Evolutionary conservation across 495 filamentous ascomycete species (phyloP).

Genomic region (Penicillium samsonianum): DNA sequence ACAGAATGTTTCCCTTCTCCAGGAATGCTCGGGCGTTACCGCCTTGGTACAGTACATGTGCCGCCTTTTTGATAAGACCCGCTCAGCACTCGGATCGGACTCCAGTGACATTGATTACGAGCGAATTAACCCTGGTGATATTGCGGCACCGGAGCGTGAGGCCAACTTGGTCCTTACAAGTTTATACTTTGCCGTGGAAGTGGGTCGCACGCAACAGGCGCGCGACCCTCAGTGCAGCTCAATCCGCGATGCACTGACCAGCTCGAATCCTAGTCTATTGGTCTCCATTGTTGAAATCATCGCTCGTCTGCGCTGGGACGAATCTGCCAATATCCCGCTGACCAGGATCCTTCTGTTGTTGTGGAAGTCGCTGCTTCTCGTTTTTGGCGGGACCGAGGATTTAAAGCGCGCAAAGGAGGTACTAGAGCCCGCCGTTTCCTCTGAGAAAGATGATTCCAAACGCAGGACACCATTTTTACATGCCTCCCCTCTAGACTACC

Average conservation of each 20-base stretch:
- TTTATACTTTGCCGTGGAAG: slow-evolving; percentile 73
- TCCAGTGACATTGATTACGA: slow-evolving; percentile 37
- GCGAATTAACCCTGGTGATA: slow-evolving; percentile 32
- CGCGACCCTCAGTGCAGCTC: slow-evolving; percentile 25
- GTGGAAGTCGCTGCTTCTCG: slow-evolving; percentile 87
- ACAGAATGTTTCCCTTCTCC: slow-evolving; percentile 59
- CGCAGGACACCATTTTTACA: slow-evolving; percentile 65
- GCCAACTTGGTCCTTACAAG: slow-evolving; percentile 58
- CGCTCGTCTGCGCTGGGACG: slow-evolving; percentile 84
- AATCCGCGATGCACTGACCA: slow-evolving; percentile 41
- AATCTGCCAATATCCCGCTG: slow-evolving; percentile 63
- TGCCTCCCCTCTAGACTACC: slow-evolving; percentile 93
- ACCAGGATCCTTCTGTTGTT: slow-evolving; percentile 73
- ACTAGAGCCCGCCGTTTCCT: slow-evolving; percentile 40
- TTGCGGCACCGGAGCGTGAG: slow-evolving; percentile 47
- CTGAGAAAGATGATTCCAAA: slow-evolving; percentile 35
- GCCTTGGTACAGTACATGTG: slow-evolving; percentile 62
- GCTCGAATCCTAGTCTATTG: slow-evolving; percentile 67
- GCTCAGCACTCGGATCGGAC: slow-evolving; percentile 29
- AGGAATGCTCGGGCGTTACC: slow-evolving; percentile 59
- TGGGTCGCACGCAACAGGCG: slow-evolving; percentile 53
- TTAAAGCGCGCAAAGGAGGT: slow-evolving; percentile 72
- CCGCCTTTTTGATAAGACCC: slow-evolving; percentile 55
- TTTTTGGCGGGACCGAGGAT: slow-evolving; percentile 74
- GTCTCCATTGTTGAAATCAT: slow-evolving; percentile 73